Conservation (phyloP, 129 eudicot genomes). For the Logfia minima region DNA sequence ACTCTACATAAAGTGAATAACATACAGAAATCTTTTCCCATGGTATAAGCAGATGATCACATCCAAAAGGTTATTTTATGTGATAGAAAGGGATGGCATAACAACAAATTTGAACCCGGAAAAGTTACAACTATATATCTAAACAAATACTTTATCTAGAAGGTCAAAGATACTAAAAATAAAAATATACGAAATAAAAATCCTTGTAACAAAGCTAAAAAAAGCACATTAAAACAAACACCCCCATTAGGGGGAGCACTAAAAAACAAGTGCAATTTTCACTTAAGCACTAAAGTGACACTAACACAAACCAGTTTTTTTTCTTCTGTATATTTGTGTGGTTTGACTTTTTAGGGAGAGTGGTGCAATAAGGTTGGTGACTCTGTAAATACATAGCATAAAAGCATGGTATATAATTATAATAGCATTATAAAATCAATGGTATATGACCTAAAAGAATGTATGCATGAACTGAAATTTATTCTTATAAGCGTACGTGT, state of each 20-base stretch:
- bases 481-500: neutral
- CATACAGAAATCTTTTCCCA: too few species aligned
- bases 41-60: neutral
- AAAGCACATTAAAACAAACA: slow-evolving; percentile 3
- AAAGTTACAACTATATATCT: neutral
- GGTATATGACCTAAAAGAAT: neutral
- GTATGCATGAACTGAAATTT: neutral
- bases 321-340: neutral
- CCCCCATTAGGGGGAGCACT: slow-evolving; percentile 15
- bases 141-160: slow-evolving; percentile 4
- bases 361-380: slow-evolving; percentile 28
- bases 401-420: neutral
- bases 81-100: neutral
- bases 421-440: too few species aligned
- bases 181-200: neutral
- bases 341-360: slow-evolving; percentile 2
- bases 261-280: slow-evolving; percentile 25
- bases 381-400: neutral
- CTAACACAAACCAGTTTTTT: slow-evolving; percentile 2
- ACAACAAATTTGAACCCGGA: neutral
- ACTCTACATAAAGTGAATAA: too few species aligned
- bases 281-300: slow-evolving; percentile 28
- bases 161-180: slow-evolving; percentile 18
- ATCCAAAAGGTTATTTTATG: neutral
- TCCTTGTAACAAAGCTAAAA: slow-evolving; percentile 2